Base-by-base conservation (phyloP, 192 early-diverging fungal species). In the Coemansia erecta region DNA sequence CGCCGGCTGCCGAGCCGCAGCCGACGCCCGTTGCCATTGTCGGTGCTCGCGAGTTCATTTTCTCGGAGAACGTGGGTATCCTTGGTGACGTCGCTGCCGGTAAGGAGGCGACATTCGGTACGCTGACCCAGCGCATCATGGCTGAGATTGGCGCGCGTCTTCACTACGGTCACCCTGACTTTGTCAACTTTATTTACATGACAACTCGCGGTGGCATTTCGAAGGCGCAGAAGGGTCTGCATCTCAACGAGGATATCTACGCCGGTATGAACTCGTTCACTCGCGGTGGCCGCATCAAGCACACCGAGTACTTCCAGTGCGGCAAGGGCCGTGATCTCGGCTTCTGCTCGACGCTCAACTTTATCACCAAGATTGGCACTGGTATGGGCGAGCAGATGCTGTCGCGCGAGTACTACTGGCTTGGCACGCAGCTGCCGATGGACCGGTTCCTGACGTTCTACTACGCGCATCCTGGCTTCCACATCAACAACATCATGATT, bases 371-470 rank as follows among this genome's bases (percentile, higher is more conserved):
- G 75, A 92, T 93, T 48, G 90, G 91, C 47, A 90, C 90, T 8
- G 92, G 92, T 58, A 94, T 94, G 92, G 90, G 89, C 45, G 92
- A 94, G 73, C 92, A 94, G 76, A 91, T 93, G 86, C 68, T 93
- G 42, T 93, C 92, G n/a, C 85, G 92, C 61, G 92, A 94, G 66
- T 91, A 94, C 73, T 92, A 94, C 73, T 91, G 90, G 67, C 80
- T 94, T 49, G 92, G 92, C 35, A 87, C 89, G 19, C 89, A 90
- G 56, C 73, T 94, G 39, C 89, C 91, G 5, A 65, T 93, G 37
- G 92, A 94, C 62, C 84, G 91, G 3, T 90, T 91, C 80, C 70
- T 94, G 53, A 94, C 92, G 2, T 92, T 94, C 73, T 94, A 86
- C 71, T 94, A 90, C 64, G 89, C 92, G 14, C 91, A 93, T 66